Percentiles rank a stretch among this genome's conserved stretches.
phyloP scores from a whole-genome alignment of 78 protist genomes.

The Paratrimastix pyriformis region DNA sequence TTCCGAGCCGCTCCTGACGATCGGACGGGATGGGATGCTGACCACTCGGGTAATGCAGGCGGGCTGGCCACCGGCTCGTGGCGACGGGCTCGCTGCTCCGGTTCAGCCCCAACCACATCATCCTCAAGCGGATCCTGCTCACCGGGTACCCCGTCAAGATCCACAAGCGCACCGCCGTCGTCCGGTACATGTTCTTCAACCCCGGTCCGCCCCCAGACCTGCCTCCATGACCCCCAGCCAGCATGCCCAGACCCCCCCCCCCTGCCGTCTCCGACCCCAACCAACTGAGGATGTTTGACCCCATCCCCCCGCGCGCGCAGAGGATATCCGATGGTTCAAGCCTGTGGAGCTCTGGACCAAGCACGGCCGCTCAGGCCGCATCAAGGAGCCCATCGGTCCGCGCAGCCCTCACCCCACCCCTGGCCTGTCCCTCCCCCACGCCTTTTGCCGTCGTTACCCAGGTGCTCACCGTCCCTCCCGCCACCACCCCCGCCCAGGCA shows the following conservation, averaged over 20 bases:
- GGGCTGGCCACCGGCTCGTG: conserved; percentile 7
- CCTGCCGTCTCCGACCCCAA: too few species aligned
- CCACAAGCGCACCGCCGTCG: conserved; percentile 53
- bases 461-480: background rate
- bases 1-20: background rate
- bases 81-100: conserved; percentile 34
- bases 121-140: conserved; percentile 75
- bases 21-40: background rate
- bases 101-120: conserved; percentile 77
- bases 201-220: too few species aligned
- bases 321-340: conserved; percentile 91
- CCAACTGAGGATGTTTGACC: background rate
- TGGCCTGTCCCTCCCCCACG: too few species aligned
- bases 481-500: too few species aligned
- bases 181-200: conserved; percentile 87
- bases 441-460: background rate
- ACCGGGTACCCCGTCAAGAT: conserved; percentile 79
- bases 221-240: too few species aligned
- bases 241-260: too few species aligned
- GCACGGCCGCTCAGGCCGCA: conserved; percentile 82
- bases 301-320: conserved; percentile 22
- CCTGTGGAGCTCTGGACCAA: conserved; percentile 90
- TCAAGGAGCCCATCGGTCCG: conserved; percentile 72
- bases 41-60: background rate
- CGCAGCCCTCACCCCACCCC: too few species aligned